Evolutionary conservation across 2,329 filamentous ascomycete genomes (phyloP).

Genomic region (Trichoderma brevicompactum): DNA sequence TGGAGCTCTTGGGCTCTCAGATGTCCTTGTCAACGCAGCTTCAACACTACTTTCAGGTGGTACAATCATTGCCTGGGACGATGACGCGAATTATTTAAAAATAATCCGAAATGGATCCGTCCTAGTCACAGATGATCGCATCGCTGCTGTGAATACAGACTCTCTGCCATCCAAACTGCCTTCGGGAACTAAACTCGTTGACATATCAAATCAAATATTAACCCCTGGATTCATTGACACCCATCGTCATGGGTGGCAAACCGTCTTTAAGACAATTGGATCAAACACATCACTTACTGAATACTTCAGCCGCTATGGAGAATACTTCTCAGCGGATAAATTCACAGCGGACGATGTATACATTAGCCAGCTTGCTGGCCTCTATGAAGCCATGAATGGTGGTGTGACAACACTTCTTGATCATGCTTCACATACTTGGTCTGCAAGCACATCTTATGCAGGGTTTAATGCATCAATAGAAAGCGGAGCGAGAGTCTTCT

Average conservation of each 20-base stretch:
- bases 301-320: slow-evolving; percentile 51
- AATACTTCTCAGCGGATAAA: slow-evolving; percentile 38
- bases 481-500: slow-evolving; percentile 54
- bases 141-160: slow-evolving; percentile 41
- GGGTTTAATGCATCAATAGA: slow-evolving; percentile 53
- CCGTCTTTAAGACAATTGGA: slow-evolving; percentile 56
- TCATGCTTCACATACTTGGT: slow-evolving; percentile 57
- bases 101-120: slow-evolving; percentile 48
- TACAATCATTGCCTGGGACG: slow-evolving; percentile 50
- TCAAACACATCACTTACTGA: slow-evolving; percentile 56
- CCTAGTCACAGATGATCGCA: slow-evolving; percentile 46
- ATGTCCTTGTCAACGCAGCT: neutral
- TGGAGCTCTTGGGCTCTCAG: slow-evolving; percentile 10
- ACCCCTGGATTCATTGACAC: slow-evolving; percentile 62
- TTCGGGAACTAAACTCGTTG: slow-evolving; percentile 46
- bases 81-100: slow-evolving; percentile 39
- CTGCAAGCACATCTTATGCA: slow-evolving; percentile 47
- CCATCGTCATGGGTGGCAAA: slow-evolving; percentile 61
- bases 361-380: slow-evolving; percentile 50
- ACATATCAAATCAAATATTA: slow-evolving; percentile 56
- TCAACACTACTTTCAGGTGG: slow-evolving; percentile 40
- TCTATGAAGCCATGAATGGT: slow-evolving; percentile 56
- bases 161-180: slow-evolving; percentile 24
- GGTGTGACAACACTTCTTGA: slow-evolving; percentile 59
- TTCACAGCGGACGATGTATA: slow-evolving; percentile 53